Evolutionary conservation across 139 green algal species (phyloP), one percentile per base, ranked within the genome.

Genomic region (Asterochloris sp.): DNA sequence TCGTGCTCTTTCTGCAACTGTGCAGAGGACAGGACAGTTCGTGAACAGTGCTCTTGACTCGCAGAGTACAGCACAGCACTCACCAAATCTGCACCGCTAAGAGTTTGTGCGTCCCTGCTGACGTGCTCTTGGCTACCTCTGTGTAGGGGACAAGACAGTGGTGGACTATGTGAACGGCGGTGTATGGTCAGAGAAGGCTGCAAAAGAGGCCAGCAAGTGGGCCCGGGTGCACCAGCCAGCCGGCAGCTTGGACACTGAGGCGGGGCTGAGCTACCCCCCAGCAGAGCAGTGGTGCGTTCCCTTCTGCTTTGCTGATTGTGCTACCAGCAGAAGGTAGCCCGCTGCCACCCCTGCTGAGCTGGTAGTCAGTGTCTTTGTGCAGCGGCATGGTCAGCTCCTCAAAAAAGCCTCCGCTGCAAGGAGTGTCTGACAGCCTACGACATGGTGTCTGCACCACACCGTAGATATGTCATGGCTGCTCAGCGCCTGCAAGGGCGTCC

Each of bases 181-280:
- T 21, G 27, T 87, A 1, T 86, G 83, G 83, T 76, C 61, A 29
- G 60, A 73, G 38, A 78, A 78, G 27, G 83, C 83, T 13, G 69
- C 67, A 64, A 27, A 27, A 26, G 83, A 91, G 76, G 77, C 86
- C n/a, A n/a, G 73, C 28, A 91, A 91, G 74, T 90, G 85, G 74
- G 76, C 60, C 17, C 24, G 68, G 86, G 79, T 68, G 23, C n/a
- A 73, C 73, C 68, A 69, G 15, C 74, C 81, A 27, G 4, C n/a
- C n/a, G 76, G 62, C 81, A 76, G 71, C 54, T 26, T 74, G 78
- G 75, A 81, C 0, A 79, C 24, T 19, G 14, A n/a, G 63, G n/a
- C 84, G 63, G 85, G 79, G 12, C 74, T 26, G 28, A 54, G 38
- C 38, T 71, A 66, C 29, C 81, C 73, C 47, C 71, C 71, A 23